Evolutionary conservation across 257 asterid genomes (phyloP).

Genomic region (Knoxia roxburghii): DNA sequence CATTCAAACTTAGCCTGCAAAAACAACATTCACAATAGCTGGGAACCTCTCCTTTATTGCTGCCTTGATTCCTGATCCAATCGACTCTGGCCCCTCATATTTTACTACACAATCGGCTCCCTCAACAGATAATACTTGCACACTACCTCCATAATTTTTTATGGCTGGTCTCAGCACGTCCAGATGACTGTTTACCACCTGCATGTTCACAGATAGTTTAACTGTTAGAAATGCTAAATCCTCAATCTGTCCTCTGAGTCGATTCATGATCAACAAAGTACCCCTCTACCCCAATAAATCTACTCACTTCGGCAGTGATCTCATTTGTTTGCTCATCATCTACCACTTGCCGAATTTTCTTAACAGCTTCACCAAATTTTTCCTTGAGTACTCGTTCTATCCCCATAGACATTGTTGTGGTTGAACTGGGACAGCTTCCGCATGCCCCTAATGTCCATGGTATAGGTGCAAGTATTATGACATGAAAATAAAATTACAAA

Average conservation of each 20-base stretch:
- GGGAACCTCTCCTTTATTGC: constrained; percentile 93
- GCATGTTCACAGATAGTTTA: not conserved
- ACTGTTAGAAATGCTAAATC: not conserved
- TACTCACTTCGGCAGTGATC: constrained; percentile 59
- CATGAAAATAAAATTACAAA: not conserved
- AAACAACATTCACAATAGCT: constrained; percentile 57
- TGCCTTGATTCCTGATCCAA: constrained; percentile 86
- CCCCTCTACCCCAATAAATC: not conserved
- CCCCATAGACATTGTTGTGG: constrained; percentile 93
- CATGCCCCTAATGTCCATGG: constrained; percentile 55
- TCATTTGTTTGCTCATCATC: constrained; percentile 36
- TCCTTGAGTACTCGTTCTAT: constrained; percentile 82
- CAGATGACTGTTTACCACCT: constrained; percentile 79
- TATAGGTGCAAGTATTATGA: constrained; percentile 11
- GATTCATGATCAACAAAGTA: not conserved
- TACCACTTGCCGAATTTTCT: constrained; percentile 65
- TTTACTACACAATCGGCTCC: constrained; percentile 62
- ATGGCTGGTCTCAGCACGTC: constrained; percentile 84
- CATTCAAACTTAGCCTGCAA: constrained; percentile 35
- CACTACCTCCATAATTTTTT: constrained; percentile 79
- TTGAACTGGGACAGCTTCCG: constrained; percentile 85
- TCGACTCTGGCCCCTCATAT: constrained; percentile 72
- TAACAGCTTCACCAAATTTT: constrained; percentile 75
- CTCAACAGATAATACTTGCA: constrained; percentile 57
- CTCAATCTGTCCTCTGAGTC: too few relatives aligned